phyloP scores from a whole-genome alignment of 495 filamentous ascomycete genomes.

The Cercophora newfieldiana region DNA sequence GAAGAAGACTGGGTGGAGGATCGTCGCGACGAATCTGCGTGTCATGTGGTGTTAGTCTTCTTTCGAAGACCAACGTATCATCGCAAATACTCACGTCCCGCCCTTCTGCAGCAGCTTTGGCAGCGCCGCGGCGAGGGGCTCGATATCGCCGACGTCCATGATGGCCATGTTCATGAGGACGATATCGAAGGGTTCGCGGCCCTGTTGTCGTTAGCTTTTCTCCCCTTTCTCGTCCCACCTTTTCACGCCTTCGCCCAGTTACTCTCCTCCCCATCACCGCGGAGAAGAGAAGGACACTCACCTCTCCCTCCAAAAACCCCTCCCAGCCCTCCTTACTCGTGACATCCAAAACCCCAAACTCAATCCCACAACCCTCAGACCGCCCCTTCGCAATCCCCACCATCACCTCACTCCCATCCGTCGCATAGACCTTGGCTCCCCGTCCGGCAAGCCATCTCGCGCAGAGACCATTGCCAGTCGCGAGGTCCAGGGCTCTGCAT shows the following conservation, averaged over 20 bases:
- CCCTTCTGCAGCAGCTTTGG: slow-evolving; percentile 34
- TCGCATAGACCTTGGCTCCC: slow-evolving; percentile 39
- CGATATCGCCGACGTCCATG: slow-evolving; percentile 44
- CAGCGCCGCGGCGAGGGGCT: slow-evolving; percentile 36
- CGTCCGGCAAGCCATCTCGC: slow-evolving; percentile 37
- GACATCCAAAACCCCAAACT: slow-evolving; percentile 34
- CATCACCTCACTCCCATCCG: slow-evolving; percentile 40
- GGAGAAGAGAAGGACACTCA: not conserved
- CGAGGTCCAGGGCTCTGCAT: slow-evolving; percentile 39
- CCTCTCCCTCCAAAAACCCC: slow-evolving; percentile 22
- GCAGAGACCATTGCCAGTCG: slow-evolving; percentile 45
- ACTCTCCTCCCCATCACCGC: not conserved
- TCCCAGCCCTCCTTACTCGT: slow-evolving; percentile 33
- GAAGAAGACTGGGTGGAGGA: slow-evolving; percentile 48
- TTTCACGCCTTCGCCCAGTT: not conserved
- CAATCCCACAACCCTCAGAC: slow-evolving; percentile 11
- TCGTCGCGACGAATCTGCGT: slow-evolving; percentile 42
- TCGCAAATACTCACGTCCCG: slow-evolving; percentile 37
- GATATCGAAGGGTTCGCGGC: slow-evolving; percentile 28
- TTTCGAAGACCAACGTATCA: not conserved
- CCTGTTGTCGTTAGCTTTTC: not conserved
- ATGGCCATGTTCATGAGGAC: slow-evolving; percentile 47
- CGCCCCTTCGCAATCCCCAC: slow-evolving; percentile 27
- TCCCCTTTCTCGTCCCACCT: not conserved
- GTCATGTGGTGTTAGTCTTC: not conserved